A percentile compares a stretch with the other conserved stretches of the same genome.
These are phyloP conservation scores for Diaporthe ampelina DNA, from an alignment of 2,329 filamentous ascomycete species.

Conservation along the genomic window DNA sequence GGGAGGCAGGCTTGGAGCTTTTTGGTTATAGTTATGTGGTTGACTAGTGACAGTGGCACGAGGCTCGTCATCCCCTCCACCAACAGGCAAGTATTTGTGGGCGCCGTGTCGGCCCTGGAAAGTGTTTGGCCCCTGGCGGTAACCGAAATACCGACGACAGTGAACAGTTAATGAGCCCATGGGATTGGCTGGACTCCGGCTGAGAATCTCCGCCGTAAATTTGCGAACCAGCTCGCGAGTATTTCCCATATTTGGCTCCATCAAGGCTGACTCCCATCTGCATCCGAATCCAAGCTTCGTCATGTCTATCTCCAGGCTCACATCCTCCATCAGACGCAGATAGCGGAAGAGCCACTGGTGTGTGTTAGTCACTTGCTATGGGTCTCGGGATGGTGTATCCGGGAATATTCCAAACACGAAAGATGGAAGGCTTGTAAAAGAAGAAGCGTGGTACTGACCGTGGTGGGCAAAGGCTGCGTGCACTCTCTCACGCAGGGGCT, in stretches of 20 bases:
- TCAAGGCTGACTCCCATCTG: constrained; percentile 42
- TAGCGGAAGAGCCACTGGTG: constrained; percentile 52
- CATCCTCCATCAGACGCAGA: constrained; percentile 51
- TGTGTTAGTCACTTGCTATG: too few relatives aligned
- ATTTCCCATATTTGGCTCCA: constrained; percentile 47
- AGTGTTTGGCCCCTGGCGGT: constrained; percentile 35
- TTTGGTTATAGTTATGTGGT: constrained; percentile 23
- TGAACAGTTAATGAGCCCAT: constrained; percentile 51
- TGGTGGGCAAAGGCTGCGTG: constrained; percentile 53
- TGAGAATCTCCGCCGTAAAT: constrained; percentile 47
- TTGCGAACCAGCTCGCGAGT: constrained; percentile 47
- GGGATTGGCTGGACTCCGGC: constrained; percentile 44
- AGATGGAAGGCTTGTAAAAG: too few relatives aligned
- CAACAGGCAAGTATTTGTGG: background rate
- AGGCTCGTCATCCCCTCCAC: background rate
- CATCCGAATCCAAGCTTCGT: constrained; percentile 53
- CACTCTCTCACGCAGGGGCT: constrained; percentile 53
- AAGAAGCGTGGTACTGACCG: background rate
- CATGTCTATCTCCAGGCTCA: constrained; percentile 59
- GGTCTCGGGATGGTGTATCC: too few relatives aligned
- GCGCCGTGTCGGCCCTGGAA: background rate
- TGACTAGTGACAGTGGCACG: background rate
- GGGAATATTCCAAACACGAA: too few relatives aligned
- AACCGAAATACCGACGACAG: constrained; percentile 53
- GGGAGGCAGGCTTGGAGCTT: constrained; percentile 36